Percentiles rank a stretch among this genome's conserved stretches.
Conservation (phyloP, 768 basidiomycete genomes). For the Leucocoprinus birnbaumii region DNA sequence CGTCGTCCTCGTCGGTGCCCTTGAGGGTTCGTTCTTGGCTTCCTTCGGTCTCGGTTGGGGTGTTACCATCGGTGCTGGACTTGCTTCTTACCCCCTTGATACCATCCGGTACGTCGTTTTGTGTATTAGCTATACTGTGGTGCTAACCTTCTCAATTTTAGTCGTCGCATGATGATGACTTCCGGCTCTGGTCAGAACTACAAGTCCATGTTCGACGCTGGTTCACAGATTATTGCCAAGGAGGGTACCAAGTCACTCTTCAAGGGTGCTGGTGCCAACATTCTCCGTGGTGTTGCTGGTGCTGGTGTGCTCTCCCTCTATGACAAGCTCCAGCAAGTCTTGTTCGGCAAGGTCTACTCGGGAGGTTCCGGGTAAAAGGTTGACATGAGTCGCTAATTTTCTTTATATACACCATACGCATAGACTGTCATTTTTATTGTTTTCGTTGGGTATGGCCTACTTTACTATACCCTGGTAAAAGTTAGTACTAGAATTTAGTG, state of each 20-base stretch:
- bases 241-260: slow-evolving; percentile 95
- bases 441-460: slow-evolving; percentile 13
- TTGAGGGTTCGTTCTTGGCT: slow-evolving; percentile 95
- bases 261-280: slow-evolving; percentile 97
- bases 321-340: slow-evolving; percentile 94
- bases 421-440: slow-evolving; percentile 34
- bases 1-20: slow-evolving; percentile 92
- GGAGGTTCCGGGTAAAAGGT: slow-evolving; percentile 44
- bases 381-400: slow-evolving; percentile 10
- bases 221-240: slow-evolving; percentile 90
- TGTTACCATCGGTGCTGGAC: slow-evolving; percentile 99
- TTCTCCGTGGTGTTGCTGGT: slow-evolving; percentile 99
- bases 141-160: slow-evolving; percentile 31
- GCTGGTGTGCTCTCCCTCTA: slow-evolving; percentile 99
- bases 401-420: slow-evolving; percentile 30
- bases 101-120: slow-evolving; percentile 70
- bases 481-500: slow-evolving; percentile 13
- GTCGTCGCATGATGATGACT: slow-evolving; percentile 99
- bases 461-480: slow-evolving; percentile 14
- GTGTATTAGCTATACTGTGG: slow-evolving; percentile 9
- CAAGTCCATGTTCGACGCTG: slow-evolving; percentile 99
- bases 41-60: slow-evolving; percentile 98
- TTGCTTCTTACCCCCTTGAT: slow-evolving; percentile 94
- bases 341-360: slow-evolving; percentile 99
- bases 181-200: slow-evolving; percentile 95